Conservation (phyloP, 129 eudicot genomes). For the Flaveria bidentis region DNA sequence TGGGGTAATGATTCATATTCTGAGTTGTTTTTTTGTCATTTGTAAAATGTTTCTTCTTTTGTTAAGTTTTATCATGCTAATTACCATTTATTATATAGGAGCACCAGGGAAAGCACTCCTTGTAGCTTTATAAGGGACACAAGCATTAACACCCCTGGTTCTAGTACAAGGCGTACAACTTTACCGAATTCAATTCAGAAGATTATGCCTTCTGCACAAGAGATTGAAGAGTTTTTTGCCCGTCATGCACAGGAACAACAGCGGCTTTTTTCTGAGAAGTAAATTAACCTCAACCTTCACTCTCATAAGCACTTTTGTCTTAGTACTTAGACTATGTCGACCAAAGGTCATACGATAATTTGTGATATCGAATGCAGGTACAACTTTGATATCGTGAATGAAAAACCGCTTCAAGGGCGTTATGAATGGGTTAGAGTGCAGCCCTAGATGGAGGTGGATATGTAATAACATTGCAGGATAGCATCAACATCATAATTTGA, state of each 20-base stretch:
- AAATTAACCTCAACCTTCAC: conserved; percentile 14
- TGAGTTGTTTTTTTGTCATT: neutral
- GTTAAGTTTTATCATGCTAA: conserved; percentile 8
- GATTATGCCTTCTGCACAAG: conserved; percentile 65
- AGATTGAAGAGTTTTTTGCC: conserved; percentile 76
- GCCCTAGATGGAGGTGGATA: conserved; percentile 35
- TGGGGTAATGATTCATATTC: conserved; percentile 1
- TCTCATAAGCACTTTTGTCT: neutral
- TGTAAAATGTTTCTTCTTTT: neutral
- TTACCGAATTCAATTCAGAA: conserved; percentile 27
- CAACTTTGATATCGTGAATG: conserved; percentile 80
- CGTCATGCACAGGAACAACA: conserved; percentile 65
- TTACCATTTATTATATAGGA: conserved; percentile 41
- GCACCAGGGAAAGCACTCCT: conserved; percentile 94
- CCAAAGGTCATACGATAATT: neutral
- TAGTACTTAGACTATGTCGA: neutral
- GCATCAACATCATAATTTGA: conserved; percentile 22
- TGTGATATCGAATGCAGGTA: conserved; percentile 54
- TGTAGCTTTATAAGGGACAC: conserved; percentile 71
- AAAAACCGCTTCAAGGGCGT: conserved; percentile 84
- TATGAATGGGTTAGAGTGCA: conserved; percentile 80
- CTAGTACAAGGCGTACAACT: conserved; percentile 51
- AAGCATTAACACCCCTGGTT: conserved; percentile 59
- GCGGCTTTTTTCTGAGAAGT: conserved; percentile 69
- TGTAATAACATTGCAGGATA: conserved; percentile 11